Evolutionary conservation across 208 protist genomes (phyloP).

Genomic region (Angomonas deanei): DNA sequence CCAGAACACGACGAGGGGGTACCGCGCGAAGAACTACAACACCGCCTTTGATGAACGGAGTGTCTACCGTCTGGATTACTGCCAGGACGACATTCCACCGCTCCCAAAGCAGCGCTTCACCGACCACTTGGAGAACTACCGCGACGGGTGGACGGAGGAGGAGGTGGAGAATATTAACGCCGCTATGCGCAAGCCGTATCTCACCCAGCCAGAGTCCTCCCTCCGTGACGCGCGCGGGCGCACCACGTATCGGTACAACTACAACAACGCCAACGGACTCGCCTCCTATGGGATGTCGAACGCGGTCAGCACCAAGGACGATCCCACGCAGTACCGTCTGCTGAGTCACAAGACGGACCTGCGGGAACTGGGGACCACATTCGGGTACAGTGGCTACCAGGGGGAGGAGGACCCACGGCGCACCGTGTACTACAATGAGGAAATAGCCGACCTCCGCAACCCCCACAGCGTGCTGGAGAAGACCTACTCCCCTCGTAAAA

Average conservation of each 20-base stretch:
- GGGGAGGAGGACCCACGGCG: conserved; percentile 48
- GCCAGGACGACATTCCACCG: conserved; percentile 26
- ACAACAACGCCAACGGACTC: no score
- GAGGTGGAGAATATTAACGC: conserved; percentile 55
- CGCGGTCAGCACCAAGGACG: conserved; percentile 24
- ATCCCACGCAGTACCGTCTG: conserved; percentile 31
- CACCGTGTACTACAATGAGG: conserved; percentile 33
- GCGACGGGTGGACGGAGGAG: conserved; percentile 50
- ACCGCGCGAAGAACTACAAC: conserved; percentile 11
- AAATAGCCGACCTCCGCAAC: conserved; percentile 31
- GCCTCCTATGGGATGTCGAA: background rate
- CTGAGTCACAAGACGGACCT: conserved; percentile 59
- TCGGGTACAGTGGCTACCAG: conserved; percentile 70
- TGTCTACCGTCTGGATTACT: conserved; percentile 81
- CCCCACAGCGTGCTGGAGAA: conserved; percentile 59
- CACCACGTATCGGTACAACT: conserved; percentile 65
- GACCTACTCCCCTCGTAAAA: conserved; percentile 28
- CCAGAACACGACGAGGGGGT: conserved; percentile 13
- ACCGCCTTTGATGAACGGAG: conserved; percentile 55
- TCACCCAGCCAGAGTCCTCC: conserved; percentile 52
- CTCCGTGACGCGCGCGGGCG: conserved; percentile 25
- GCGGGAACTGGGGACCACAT: conserved; percentile 42
- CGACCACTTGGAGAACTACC: conserved; percentile 46
- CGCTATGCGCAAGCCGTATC: conserved; percentile 62
- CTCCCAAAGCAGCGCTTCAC: conserved; percentile 13